Evolutionary conservation across 2,329 filamentous ascomycete species (phyloP).

Genomic region (Fusarium sp.): DNA sequence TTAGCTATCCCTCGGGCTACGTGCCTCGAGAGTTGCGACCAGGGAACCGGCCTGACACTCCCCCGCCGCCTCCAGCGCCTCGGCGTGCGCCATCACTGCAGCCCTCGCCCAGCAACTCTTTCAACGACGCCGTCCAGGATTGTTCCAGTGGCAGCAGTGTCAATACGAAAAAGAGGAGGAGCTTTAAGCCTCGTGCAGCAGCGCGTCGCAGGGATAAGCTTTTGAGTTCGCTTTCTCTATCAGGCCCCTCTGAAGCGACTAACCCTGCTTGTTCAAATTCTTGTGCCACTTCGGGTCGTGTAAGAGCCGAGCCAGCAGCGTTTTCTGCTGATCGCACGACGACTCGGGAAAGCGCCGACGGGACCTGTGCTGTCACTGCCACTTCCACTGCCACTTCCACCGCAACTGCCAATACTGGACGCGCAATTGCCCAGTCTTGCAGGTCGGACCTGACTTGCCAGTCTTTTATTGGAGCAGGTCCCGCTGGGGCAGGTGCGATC

Average conservation of each 20-base stretch:
- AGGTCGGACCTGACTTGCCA: conserved; percentile 34
- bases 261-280: conserved; percentile 13
- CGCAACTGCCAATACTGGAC: conserved; percentile 3
- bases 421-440: conserved; percentile 18
- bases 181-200: conserved; percentile 18
- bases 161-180: conserved; percentile 50
- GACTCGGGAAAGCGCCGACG: conserved; percentile 24
- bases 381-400: conserved; percentile 12
- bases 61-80: conserved; percentile 19
- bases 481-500: conserved; percentile 38
- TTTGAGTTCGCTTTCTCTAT: conserved; percentile 22
- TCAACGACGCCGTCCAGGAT: conserved; percentile 6
- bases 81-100: conserved; percentile 40
- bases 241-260: conserved; percentile 16
- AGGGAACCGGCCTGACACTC: conserved; percentile 31
- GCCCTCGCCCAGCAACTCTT: conserved; percentile 24
- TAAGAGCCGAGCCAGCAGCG: conserved; percentile 23
- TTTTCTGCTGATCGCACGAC: conserved; percentile 34
- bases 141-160: conserved; percentile 26
- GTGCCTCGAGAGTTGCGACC: conserved; percentile 59
- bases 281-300: conserved; percentile 17
- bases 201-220: conserved; percentile 32
- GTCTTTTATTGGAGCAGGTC: conserved; percentile 29
- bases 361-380: not conserved
- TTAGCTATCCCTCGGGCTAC: conserved; percentile 57